Evolutionary conservation across 106 monocot genomes (phyloP), one percentile per base, ranked within the genome.

Genomic region (Narthecium ossifragum): DNA sequence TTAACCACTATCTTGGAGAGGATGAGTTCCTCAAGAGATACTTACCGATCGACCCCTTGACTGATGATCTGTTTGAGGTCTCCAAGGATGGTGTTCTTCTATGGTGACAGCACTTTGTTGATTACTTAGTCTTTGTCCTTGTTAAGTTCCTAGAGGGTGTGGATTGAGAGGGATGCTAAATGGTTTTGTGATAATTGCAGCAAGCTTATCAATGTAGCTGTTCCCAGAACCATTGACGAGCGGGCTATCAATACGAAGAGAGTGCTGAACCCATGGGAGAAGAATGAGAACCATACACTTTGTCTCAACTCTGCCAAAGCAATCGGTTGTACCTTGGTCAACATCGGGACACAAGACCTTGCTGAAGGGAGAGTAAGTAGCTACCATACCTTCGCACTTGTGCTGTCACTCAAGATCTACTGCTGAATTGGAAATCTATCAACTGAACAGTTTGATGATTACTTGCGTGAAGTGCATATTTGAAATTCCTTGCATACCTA

Each of bases 201-300:
- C 57, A 85, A 85, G 45, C 55, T 80, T 46, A 85, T 80, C 24
- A 85, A 85, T 76, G 79, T 85, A 65, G 85, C 79, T 59, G 79
- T 59, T 25, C 79, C 79, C 8, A 79, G 79, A 23, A 85, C 85
- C 10, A 85, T 85, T 48, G 85, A 85, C 25, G 80, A 80, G 69
- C 64, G 84, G 46, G 79, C 84, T 28, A 85, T 85, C 32, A 85
- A 85, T 31, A 85, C 79, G 3, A 85, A 85, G 69, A 31, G 52
- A 39, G 69, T 75, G 41, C 38, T 85, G 37, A 85, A 85, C 50
- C 79, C 75, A 23, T 85, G 84, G 84, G 84, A 77, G 55, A 77
- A 45, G 64, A 77, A 73, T 29, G 78, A 85, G 62, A 85, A 80
- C 51, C 85, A 80, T 47, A 77, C 80, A 7, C 61, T 85, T 34